These are phyloP conservation scores for Polytolypa hystricis DNA, from an alignment of 2,329 filamentous ascomycete species.

Conservation along the genomic window DNA sequence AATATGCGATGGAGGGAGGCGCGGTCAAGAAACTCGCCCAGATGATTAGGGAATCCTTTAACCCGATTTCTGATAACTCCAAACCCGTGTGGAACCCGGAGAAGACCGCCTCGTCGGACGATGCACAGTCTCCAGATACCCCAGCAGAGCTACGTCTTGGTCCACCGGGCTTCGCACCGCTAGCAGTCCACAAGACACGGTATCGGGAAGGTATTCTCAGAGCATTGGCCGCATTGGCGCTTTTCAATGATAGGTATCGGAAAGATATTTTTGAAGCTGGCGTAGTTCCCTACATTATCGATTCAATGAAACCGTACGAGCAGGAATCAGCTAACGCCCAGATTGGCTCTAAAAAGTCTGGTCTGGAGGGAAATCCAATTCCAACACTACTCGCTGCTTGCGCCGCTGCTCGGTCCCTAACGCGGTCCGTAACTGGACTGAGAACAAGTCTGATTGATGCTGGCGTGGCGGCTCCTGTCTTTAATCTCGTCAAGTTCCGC, in stretches of 20 bases:
- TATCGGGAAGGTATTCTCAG: constrained; percentile 66
- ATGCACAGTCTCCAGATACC: constrained; percentile 15
- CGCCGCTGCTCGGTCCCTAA: constrained; percentile 66
- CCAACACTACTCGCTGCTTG: constrained; percentile 77
- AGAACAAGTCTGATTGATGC: constrained; percentile 81
- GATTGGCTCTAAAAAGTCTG: constrained; percentile 17
- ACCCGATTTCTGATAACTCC: constrained; percentile 40
- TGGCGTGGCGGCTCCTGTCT: constrained; percentile 65
- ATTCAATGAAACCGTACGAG: constrained; percentile 58
- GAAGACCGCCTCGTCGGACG: constrained; percentile 8
- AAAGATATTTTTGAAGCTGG: constrained; percentile 74
- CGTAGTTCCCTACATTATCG: constrained; percentile 69
- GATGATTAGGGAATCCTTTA: constrained; percentile 56
- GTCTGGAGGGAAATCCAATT: constrained; percentile 63
- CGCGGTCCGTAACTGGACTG: constrained; percentile 72
- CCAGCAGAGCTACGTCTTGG: constrained; percentile 43
- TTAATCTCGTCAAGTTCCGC: constrained; percentile 61
- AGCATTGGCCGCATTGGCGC: constrained; percentile 69
- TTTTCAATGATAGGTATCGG: constrained; percentile 71
- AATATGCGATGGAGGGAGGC: constrained; percentile 62
- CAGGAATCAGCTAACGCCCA: constrained; percentile 4
- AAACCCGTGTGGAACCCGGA: constrained; percentile 46
- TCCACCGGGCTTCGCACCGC: constrained; percentile 48
- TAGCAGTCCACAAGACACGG: constrained; percentile 58
- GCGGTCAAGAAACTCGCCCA: constrained; percentile 52